Base-by-base conservation (phyloP, 2,329 filamentous ascomycete species). In the Apiospora malaysiana region DNA sequence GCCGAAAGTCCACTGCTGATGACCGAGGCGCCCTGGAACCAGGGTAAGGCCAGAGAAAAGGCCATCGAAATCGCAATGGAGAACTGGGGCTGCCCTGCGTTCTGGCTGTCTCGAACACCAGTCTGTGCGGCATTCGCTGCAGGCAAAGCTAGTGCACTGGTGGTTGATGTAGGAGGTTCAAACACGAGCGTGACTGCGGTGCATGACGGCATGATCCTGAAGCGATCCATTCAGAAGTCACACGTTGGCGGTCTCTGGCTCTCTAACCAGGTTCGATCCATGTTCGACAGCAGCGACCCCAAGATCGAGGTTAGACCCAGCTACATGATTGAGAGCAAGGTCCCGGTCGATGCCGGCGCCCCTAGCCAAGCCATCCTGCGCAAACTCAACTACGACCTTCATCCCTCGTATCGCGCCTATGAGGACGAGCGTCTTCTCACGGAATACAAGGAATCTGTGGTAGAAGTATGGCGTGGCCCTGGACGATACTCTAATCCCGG, bases 361-460 rank as follows among this genome's bases (percentile, higher is more conserved):
- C 89, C 94, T 1, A 87, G 94, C 2, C 92, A 97, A 81, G 93
- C 91, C 51, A 90, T 88, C 67, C 91, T 93, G 81, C 91, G 90
- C 76, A 89, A 89, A 49, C 97, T 94, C 79, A 81, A 86, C 78
- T 86, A 86, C 80, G 77, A 88, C 76, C 84, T 92, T 73, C 82
- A 83, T 76, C 87, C 89, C 40, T 94, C 93, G 1, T 98, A 95
- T 88, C 91, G 92, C 72, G 85, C 87, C 23, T 91, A 95, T 74
- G 92, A 98, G 82, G 95, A 99, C 84, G 96, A 98, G 81, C 93
- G 95, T 69, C 92, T 97, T 56, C 85, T 99, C 71, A 94, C 94
- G 47, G 94, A 98, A 80, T 99, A 97, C 89, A 99, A 99, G 84
- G 97, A 99, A 83, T 97, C 93, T 23, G 94, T 98, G 21, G 94